Conservation (phyloP, 768 basidiomycete species). For the Leucocoprinus birnbaumii region DNA sequence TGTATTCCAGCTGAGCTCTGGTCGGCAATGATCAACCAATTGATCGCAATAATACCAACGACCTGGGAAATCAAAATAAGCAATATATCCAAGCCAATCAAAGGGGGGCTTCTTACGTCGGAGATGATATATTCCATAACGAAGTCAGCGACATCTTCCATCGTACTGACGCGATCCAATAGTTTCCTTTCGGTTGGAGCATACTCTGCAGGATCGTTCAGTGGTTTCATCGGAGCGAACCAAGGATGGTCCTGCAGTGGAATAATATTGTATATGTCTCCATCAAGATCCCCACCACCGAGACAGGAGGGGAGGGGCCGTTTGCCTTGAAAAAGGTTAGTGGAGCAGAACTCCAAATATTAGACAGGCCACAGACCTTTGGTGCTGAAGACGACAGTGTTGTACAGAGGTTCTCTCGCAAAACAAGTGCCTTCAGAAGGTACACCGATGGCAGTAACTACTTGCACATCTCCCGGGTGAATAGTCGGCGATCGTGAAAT, state of each 20-base stretch:
- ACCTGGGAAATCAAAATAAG: constrained; percentile 30
- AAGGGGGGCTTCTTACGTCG: constrained; percentile 37
- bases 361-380: constrained; percentile 33
- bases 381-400: constrained; percentile 65
- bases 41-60: constrained; percentile 59
- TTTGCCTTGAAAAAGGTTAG: constrained; percentile 32
- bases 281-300: constrained; percentile 71
- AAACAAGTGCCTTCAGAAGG: constrained; percentile 55
- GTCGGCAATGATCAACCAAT: constrained; percentile 67
- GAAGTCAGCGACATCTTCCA: constrained; percentile 67
- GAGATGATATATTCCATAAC: constrained; percentile 67
- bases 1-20: constrained; percentile 42
- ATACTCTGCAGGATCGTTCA: constrained; percentile 43
- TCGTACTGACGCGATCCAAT: constrained; percentile 47
- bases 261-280: constrained; percentile 56
- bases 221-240: constrained; percentile 15
- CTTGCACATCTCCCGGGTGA: constrained; percentile 65
- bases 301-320: constrained; percentile 61
- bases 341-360: background rate
- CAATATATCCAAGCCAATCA: background rate
- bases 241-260: constrained; percentile 35
- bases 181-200: constrained; percentile 41
- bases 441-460: constrained; percentile 57
- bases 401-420: constrained; percentile 45
- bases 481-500: constrained; percentile 67